phyloP scores from a whole-genome alignment of 2,329 filamentous ascomycete species.

The Cercospora janseana region DNA sequence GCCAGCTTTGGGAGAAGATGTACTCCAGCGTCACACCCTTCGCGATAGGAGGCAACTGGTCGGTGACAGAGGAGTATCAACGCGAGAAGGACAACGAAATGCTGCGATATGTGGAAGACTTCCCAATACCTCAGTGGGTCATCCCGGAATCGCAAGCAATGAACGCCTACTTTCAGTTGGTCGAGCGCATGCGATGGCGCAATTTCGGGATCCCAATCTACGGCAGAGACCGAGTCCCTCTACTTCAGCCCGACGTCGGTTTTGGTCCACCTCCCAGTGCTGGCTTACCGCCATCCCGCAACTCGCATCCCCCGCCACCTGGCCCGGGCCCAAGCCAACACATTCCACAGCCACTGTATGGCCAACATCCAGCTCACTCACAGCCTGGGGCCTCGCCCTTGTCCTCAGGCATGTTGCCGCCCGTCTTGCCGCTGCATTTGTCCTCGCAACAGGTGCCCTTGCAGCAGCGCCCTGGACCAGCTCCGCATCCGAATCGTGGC shows the following conservation, averaged over 20 bases:
- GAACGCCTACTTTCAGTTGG: constrained; percentile 25
- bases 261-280: neutral
- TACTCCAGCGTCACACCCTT: constrained; percentile 25
- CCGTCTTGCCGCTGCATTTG: neutral
- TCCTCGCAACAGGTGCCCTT: constrained; percentile 8
- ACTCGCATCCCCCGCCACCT: neutral
- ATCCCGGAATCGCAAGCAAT: constrained; percentile 27
- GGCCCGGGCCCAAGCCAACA: constrained; percentile 8
- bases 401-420: neutral
- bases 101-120: constrained; percentile 33
- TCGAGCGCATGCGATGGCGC: constrained; percentile 32
- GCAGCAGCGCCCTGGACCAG: constrained; percentile 12
- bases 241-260: constrained; percentile 1
- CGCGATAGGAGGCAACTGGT: constrained; percentile 28
- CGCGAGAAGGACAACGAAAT: constrained; percentile 32
- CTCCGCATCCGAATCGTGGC: constrained; percentile 13
- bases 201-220: constrained; percentile 31
- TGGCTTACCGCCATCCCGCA: neutral
- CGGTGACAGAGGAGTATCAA: constrained; percentile 33
- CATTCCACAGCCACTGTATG: neutral
- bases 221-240: constrained; percentile 19
- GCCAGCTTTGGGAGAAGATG: constrained; percentile 29
- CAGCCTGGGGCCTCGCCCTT: constrained; percentile 8
- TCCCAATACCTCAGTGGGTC: constrained; percentile 32
- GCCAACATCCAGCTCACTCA: constrained; percentile 3